Percentiles rank a stretch among this genome's conserved stretches.
Evolutionary conservation across 768 basidiomycete genomes (phyloP).

Genomic region (Dioszegia aurantiaca): DNA sequence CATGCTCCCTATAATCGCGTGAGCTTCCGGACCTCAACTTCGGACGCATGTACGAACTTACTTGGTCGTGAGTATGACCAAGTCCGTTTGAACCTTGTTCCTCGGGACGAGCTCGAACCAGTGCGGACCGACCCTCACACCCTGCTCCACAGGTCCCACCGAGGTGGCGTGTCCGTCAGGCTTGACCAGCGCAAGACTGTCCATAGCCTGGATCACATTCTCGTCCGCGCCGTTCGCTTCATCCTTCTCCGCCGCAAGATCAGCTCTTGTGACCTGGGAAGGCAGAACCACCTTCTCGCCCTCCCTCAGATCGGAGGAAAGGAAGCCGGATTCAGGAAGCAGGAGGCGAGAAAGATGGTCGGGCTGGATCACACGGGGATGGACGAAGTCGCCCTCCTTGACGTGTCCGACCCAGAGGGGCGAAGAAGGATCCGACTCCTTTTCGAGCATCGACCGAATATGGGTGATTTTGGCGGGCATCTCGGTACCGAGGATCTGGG

Average conservation of each 20-base stretch:
- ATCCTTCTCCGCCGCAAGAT: neutral
- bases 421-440: constrained; percentile 33
- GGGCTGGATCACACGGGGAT: constrained; percentile 23
- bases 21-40: neutral
- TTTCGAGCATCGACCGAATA: constrained; percentile 23
- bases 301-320: neutral
- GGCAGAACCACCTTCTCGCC: constrained; percentile 17
- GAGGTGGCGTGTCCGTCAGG: no score
- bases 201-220: neutral
- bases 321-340: neutral
- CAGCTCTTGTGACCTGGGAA: constrained; percentile 12
- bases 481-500: constrained; percentile 26
- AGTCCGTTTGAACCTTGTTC: constrained; percentile 26
- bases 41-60: constrained; percentile 21
- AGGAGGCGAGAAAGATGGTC: constrained; percentile 10
- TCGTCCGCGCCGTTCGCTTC: constrained; percentile 7
- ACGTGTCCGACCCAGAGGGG: constrained; percentile 23
- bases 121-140: constrained; percentile 24
- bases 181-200: no score
- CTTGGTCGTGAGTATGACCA: constrained; percentile 20
- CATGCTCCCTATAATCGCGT: constrained; percentile 26
- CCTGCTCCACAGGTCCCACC: constrained; percentile 15
- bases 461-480: constrained; percentile 36
- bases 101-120: constrained; percentile 39
- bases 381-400: constrained; percentile 14